phyloP scores from a whole-genome alignment of 2,329 filamentous ascomycete species.

The Fusarium neocosmosporiellum region DNA sequence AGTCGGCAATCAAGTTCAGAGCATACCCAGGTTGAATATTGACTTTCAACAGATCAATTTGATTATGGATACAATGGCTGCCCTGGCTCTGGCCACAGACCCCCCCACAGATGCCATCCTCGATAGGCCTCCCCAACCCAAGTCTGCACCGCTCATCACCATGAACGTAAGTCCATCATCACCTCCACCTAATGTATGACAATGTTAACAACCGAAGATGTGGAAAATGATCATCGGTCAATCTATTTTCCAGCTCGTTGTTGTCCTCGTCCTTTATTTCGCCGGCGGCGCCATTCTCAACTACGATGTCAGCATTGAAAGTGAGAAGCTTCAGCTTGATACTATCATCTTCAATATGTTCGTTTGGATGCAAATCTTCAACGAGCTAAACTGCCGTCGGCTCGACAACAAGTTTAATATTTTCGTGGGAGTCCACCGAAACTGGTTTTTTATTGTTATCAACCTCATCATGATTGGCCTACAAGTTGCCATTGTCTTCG shows the following conservation, averaged over 20 bases:
- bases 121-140: conserved; percentile 61
- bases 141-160: conserved; percentile 77
- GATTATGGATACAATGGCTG: conserved; percentile 77
- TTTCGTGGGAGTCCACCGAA: conserved; percentile 66
- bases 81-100: conserved; percentile 66
- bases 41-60: conserved; percentile 63
- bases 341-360: conserved; percentile 75
- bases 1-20: conserved; percentile 69
- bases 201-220: conserved; percentile 59
- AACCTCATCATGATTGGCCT: conserved; percentile 67
- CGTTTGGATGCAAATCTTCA: conserved; percentile 78
- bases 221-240: conserved; percentile 93
- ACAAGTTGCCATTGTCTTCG: conserved; percentile 68
- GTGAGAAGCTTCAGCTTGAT: conserved; percentile 52
- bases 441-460: conserved; percentile 68
- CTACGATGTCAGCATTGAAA: conserved; percentile 57
- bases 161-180: conserved; percentile 52
- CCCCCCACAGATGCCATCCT: conserved; percentile 53
- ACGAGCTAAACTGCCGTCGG: conserved; percentile 73
- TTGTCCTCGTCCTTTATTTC: conserved; percentile 66
- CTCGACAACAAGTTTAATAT: conserved; percentile 73
- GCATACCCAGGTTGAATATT: conserved; percentile 68
- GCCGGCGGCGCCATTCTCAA: conserved; percentile 62
- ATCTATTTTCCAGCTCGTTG: conserved; percentile 77
- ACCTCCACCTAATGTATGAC: neutral